Evolutionary conservation across 1,284 basidiomycete genomes (phyloP).

Genomic region (Fomitopsis schrenkii): DNA sequence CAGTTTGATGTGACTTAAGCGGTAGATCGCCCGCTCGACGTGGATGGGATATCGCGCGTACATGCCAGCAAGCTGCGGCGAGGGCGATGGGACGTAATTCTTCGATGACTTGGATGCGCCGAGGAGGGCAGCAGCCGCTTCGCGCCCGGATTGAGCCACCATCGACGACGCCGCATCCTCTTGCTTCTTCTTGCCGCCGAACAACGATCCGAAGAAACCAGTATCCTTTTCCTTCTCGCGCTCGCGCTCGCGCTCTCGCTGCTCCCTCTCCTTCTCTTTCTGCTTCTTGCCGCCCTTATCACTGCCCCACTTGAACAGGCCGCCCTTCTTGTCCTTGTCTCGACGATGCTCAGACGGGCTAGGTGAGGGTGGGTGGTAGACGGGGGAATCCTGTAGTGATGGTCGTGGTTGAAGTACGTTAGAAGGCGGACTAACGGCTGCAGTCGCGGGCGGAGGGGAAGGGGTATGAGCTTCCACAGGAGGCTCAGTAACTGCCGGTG

Average conservation of each 20-base stretch:
- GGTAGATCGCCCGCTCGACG: conserved; percentile 96
- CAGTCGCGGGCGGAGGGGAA: conserved; percentile 34
- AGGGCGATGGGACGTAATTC: conserved; percentile 52
- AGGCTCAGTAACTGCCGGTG: conserved; percentile 27
- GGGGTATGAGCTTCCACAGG: conserved; percentile 39
- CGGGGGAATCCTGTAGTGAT: conserved; percentile 22
- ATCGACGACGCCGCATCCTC: conserved; percentile 54
- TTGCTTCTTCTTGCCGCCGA: conserved; percentile 79
- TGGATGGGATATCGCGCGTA: conserved; percentile 94
- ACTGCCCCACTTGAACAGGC: conserved; percentile 71
- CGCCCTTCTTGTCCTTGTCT: conserved; percentile 75
- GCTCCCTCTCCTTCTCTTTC: conserved; percentile 39
- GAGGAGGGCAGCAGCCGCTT: conserved; percentile 78
- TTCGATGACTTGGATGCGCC: conserved; percentile 80
- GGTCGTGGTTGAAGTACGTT: conserved; percentile 23
- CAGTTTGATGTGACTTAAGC: conserved; percentile 96
- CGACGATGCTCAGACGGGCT: conserved; percentile 33
- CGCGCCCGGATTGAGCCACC: conserved; percentile 62
- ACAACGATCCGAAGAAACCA: conserved; percentile 86
- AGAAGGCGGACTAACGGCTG: conserved; percentile 30
- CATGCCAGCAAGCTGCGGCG: conserved; percentile 60
- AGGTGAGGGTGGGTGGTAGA: conserved; percentile 26
- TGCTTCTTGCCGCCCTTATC: conserved; percentile 50
- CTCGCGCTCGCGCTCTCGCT: conserved; percentile 18
- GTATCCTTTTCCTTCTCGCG: conserved; percentile 64